A percentile compares a stretch with the other conserved stretches of the same genome.
Conservation (phyloP, 306 rosid species). For the Trichosanthes cucumerina region DNA sequence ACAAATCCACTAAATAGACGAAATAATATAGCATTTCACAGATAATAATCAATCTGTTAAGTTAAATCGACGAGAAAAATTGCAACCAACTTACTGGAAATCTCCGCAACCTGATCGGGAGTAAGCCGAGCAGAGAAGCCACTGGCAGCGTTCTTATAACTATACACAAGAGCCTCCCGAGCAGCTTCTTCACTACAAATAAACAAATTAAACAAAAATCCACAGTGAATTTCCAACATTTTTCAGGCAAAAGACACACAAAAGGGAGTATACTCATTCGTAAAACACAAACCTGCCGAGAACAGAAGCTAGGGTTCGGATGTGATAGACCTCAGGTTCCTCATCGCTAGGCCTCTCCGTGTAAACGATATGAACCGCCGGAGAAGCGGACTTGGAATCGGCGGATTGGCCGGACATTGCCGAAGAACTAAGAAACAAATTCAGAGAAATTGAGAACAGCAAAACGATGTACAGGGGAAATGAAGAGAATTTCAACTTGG, state of each 20-base stretch:
- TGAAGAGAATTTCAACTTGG: neutral
- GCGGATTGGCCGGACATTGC: conserved; percentile 38
- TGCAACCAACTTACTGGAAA: conserved; percentile 25
- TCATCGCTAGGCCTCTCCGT: conserved; percentile 50
- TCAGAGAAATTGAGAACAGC: neutral
- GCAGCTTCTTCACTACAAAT: conserved; percentile 70
- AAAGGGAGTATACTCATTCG: neutral
- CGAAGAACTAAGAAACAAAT: neutral
- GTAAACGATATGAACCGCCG: conserved; percentile 63
- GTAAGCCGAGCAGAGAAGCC: conserved; percentile 93
- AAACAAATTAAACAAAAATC: neutral
- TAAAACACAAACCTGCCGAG: conserved; percentile 57
- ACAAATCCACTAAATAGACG: neutral
- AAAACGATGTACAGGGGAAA: neutral
- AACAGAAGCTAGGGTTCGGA: conserved; percentile 74
- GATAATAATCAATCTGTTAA: neutral
- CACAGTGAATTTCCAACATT: neutral
- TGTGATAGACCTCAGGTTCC: conserved; percentile 65
- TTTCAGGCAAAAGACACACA: neutral
- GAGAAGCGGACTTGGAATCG: conserved; percentile 16
- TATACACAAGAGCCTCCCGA: conserved; percentile 75
- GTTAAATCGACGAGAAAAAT: neutral
- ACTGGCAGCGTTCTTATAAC: conserved; percentile 75
- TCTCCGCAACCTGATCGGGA: conserved; percentile 37
- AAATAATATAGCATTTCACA: neutral